These are phyloP conservation scores for Globisporangium orthogonon DNA, from an alignment of 352 stramenopile species.

Conservation along the genomic window DNA sequence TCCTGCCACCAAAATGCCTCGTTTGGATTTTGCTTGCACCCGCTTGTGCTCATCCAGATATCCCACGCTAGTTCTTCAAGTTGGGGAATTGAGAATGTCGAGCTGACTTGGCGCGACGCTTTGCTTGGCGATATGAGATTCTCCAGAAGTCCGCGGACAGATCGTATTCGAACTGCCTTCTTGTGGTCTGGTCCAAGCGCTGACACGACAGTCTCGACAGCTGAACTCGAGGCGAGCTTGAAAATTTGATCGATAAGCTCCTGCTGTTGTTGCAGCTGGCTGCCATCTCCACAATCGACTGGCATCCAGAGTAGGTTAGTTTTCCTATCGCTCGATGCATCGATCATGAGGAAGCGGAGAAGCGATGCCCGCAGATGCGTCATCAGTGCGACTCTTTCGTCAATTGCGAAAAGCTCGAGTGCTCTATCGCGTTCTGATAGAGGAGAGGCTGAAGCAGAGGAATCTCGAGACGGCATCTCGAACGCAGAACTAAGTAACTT, in stretches of 20 bases:
- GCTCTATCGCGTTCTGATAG: neutral
- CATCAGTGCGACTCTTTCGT: neutral
- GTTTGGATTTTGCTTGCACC: neutral
- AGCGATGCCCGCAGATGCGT: constrained; percentile 16
- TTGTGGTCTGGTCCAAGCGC: constrained; percentile 25
- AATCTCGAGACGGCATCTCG: neutral
- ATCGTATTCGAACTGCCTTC: constrained; percentile 25
- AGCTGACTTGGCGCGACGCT: neutral
- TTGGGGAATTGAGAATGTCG: constrained; percentile 11
- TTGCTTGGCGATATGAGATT: constrained; percentile 14
- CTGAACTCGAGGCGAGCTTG: constrained; percentile 16
- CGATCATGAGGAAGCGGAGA: constrained; percentile 18
- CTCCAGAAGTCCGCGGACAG: constrained; percentile 18
- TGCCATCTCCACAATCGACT: neutral
- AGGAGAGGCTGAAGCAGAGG: neutral
- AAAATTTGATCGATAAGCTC: constrained; percentile 19
- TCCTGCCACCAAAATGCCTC: constrained; percentile 21
- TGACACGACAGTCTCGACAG: constrained; percentile 8
- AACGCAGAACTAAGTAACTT: neutral
- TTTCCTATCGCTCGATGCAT: neutral
- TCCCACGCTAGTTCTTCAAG: constrained; percentile 30
- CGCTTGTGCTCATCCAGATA: neutral
- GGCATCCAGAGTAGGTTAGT: neutral
- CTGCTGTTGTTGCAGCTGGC: neutral
- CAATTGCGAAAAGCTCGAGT: neutral